phyloP scores from a whole-genome alignment of 768 basidiomycete genomes.

The Butyriboletus loyo region DNA sequence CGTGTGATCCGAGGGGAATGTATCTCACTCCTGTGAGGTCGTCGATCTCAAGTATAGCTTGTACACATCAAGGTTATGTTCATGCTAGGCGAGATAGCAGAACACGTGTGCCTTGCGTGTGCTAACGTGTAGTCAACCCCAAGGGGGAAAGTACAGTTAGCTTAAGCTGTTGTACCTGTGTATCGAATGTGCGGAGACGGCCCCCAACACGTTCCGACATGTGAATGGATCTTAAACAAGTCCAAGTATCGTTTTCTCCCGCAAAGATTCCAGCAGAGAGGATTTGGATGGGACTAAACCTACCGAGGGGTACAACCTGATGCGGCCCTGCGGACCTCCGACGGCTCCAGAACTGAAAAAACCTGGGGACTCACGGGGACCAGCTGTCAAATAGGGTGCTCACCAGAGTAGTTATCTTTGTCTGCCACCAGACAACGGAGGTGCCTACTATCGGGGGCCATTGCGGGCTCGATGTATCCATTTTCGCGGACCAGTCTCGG shows the following conservation, averaged over 20 bases:
- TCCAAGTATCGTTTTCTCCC: conserved; percentile 21
- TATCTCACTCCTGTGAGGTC: conserved; percentile 6
- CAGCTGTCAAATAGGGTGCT: neutral
- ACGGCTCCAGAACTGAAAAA: conserved; percentile 4
- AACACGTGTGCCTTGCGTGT: conserved; percentile 13
- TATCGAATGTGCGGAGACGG: conserved; percentile 1
- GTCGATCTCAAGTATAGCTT: conserved; percentile 5
- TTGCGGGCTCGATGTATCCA: neutral
- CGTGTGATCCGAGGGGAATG: neutral
- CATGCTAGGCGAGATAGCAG: conserved; percentile 6
- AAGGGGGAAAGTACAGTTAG: conserved; percentile 2
- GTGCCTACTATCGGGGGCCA: neutral
- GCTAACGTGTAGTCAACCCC: neutral
- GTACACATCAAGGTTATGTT: neutral
- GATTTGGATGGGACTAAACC: neutral
- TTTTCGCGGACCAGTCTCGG: conserved; percentile 6
- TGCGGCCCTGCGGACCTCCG: conserved; percentile 1
- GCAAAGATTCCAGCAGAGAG: conserved; percentile 5
- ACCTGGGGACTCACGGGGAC: conserved; percentile 3
- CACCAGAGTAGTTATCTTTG: conserved; percentile 7
- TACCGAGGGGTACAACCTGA: neutral
- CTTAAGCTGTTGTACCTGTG: conserved; percentile 10
- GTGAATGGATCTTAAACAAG: conserved; percentile 16
- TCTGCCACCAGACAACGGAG: neutral
- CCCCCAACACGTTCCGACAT: conserved; percentile 11